Base-by-base conservation (phyloP, 2,329 filamentous ascomycete genomes). In the Phyllosticta citriasiana region DNA sequence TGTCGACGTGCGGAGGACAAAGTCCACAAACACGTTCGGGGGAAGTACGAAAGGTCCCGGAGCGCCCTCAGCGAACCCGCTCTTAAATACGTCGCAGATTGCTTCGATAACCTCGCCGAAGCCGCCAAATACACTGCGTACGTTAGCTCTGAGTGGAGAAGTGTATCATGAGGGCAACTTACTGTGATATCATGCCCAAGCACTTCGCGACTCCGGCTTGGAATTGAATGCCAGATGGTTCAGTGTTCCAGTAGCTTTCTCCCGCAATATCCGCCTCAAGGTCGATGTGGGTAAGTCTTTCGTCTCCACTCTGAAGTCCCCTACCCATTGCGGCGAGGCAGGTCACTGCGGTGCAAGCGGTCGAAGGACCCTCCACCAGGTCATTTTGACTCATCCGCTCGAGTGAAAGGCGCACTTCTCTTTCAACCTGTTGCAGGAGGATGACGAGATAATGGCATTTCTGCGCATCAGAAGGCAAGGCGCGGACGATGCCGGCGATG, bases 41-140 rank as follows among this genome's bases (percentile, higher is more conserved):
- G 86, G 81, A 63, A 95, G 84, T 8, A 92, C 88, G 67, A 94
- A 93, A 0, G 89, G 88, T 0, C 89, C 89, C 2, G 87, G 83
- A 26, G 85, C 82, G 0, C 80, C 82, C 71, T 95, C 90, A 0
- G 86, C 86, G 68, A 92, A 92, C 0, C 90, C 90, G 22, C 85
- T 82, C 51, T 86, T 84, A 57, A 93, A 79, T 55, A 92, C 83
- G 62, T 80, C 80, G 73, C 89, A 94, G 35, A 87, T 84, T 3
- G 84, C 80, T 67, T 92, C 88, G 24, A 88, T 80, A 10, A 90
- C 81, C 65, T 92, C 89, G 24, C 84, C 81, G 62, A 82, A 84
- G 2, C 73, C 74, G 3, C 78, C 80, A 54, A 91, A 86, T 0
- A 82, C 70, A 57, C 58, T 62, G 33, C 51, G 55, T 50, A 19